phyloP scores from a whole-genome alignment of 2,329 filamentous ascomycete species.

The Bipolaris gigantea region DNA sequence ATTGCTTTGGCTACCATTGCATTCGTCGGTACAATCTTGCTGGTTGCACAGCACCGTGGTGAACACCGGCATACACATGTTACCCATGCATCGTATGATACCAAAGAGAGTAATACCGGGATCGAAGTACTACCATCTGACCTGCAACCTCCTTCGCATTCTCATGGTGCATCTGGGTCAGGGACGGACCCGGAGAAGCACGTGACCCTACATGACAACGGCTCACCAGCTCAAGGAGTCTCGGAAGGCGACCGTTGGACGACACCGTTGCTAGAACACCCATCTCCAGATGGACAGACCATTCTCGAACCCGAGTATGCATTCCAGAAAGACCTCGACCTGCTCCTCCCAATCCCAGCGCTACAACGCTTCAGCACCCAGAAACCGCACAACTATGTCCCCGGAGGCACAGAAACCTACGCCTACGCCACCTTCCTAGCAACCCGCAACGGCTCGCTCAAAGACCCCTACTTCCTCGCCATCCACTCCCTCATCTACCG shows the following conservation, averaged over 20 bases:
- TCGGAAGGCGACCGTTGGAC: not conserved
- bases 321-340: constrained; percentile 35
- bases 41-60: constrained; percentile 3
- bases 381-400: constrained; percentile 32
- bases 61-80: not conserved
- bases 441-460: constrained; percentile 34
- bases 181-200: not conserved
- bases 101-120: constrained; percentile 1
- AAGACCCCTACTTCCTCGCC: constrained; percentile 42
- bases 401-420: constrained; percentile 19
- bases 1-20: constrained; percentile 10
- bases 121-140: constrained; percentile 9
- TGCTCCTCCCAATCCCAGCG: constrained; percentile 23
- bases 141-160: not conserved
- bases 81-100: not conserved
- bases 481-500: constrained; percentile 40
- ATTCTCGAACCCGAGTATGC: constrained; percentile 18
- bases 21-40: constrained; percentile 6
- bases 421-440: constrained; percentile 42
- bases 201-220: not conserved
- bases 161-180: not conserved
- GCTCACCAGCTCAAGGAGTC: not conserved
- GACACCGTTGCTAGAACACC: not conserved
- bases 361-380: constrained; percentile 19
- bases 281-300: not conserved